Evolutionary conservation across 2,329 filamentous ascomycete genomes (phyloP).

Genomic region (Penicillium vulpinum): DNA sequence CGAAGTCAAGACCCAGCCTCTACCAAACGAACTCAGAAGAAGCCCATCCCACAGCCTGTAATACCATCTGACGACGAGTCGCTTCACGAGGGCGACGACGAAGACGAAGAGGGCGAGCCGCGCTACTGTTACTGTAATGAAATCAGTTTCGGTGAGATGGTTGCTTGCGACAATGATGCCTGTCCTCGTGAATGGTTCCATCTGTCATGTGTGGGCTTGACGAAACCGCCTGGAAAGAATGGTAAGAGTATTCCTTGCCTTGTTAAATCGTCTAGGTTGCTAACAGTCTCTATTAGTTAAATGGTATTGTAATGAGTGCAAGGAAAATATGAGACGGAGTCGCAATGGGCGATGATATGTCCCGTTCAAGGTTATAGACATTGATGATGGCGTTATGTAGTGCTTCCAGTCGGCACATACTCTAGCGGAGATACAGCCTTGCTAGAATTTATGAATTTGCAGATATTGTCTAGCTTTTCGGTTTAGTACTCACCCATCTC

Average conservation of each 20-base stretch:
- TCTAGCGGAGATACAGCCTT: neutral
- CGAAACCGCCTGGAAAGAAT: slow-evolving; percentile 73
- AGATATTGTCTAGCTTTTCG: neutral
- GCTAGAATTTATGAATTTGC: neutral
- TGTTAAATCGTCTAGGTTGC: neutral
- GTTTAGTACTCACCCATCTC: neutral
- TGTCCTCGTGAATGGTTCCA: slow-evolving; percentile 82
- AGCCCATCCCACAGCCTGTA: slow-evolving; percentile 26
- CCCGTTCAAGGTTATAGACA: neutral
- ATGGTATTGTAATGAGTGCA: slow-evolving; percentile 82
- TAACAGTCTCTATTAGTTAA: slow-evolving; percentile 57
- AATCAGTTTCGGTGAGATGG: slow-evolving; percentile 81
- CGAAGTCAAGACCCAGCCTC: slow-evolving; percentile 35
- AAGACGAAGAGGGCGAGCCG: slow-evolving; percentile 68
- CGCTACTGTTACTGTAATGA: slow-evolving; percentile 78
- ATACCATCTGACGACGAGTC: slow-evolving; percentile 45
- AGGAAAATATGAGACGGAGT: slow-evolving; percentile 61
- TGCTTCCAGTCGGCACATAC: neutral
- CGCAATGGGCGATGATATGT: slow-evolving; percentile 42
- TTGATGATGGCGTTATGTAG: slow-evolving; percentile 8
- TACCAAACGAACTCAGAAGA: slow-evolving; percentile 42
- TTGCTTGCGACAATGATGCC: slow-evolving; percentile 72
- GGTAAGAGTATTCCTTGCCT: slow-evolving; percentile 53
- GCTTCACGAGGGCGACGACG: slow-evolving; percentile 56
- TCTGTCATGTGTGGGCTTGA: slow-evolving; percentile 75